Evolutionary conservation across 257 asterid genomes (phyloP).

Genomic region (Ligustrum vulgare): DNA sequence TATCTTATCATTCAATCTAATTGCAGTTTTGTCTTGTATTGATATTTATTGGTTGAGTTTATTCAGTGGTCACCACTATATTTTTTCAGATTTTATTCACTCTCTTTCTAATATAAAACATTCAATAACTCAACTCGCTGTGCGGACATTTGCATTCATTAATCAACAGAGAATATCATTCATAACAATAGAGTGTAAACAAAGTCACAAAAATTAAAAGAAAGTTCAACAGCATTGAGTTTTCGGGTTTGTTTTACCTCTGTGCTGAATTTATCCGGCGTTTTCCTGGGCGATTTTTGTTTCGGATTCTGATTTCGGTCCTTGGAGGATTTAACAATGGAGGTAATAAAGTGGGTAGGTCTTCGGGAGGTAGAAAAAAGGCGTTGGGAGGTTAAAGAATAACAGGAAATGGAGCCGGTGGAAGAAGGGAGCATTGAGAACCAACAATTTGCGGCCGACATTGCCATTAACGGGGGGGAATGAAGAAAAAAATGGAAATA

Average conservation of each 20-base stretch:
- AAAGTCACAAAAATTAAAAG: neutral
- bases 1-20: neutral
- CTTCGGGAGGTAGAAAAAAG: constrained; percentile 20
- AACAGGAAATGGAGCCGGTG: constrained; percentile 24
- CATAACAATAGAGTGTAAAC: neutral
- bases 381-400: constrained; percentile 23
- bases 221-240: neutral
- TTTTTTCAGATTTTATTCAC: neutral
- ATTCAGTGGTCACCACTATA: neutral
- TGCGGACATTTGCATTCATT: neutral
- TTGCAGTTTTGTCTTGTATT: neutral
- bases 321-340: constrained; percentile 26
- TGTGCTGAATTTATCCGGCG: constrained; percentile 21
- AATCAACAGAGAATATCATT: constrained; percentile 3
- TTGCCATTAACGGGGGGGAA: constrained; percentile 30
- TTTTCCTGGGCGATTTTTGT: constrained; percentile 26
- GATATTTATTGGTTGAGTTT: neutral
- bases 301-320: constrained; percentile 21
- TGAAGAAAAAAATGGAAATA: neutral
- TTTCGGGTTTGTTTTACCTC: constrained; percentile 21
- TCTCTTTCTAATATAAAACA: neutral
- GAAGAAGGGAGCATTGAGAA: constrained; percentile 39
- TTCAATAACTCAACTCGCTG: neutral
- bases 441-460: constrained; percentile 44
- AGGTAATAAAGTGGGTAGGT: constrained; percentile 19